A percentile compares a stretch with the other conserved stretches of the same genome.
Conservation (phyloP, 2,329 filamentous ascomycete species). For the Paecilomyces fulvus region DNA sequence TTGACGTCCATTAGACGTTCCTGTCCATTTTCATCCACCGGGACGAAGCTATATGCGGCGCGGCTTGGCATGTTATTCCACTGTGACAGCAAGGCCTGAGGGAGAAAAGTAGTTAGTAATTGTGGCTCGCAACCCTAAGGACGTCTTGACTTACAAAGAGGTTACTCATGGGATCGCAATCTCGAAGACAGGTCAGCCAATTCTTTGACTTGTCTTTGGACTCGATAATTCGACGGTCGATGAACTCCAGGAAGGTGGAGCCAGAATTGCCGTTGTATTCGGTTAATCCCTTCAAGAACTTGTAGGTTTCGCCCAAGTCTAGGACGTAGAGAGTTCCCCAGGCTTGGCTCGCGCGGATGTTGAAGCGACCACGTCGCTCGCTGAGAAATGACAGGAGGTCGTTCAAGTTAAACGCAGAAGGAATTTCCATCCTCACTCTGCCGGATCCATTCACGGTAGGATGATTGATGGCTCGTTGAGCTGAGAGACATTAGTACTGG, state of each 20-base stretch:
- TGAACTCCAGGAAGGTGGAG: constrained; percentile 36
- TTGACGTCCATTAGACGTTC: constrained; percentile 34
- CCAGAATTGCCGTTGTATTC: constrained; percentile 30
- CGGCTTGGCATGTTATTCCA: constrained; percentile 42
- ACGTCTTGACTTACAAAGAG: constrained; percentile 26
- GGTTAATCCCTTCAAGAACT: constrained; percentile 30
- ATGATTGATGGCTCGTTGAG: constrained; percentile 37
- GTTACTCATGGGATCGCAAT: constrained; percentile 33
- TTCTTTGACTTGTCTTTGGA: constrained; percentile 38
- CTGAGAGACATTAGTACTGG: constrained; percentile 18
- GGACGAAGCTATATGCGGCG: constrained; percentile 35
- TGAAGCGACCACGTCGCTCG: constrained; percentile 33
- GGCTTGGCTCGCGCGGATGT: constrained; percentile 35
- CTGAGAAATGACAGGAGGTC: constrained; percentile 29
- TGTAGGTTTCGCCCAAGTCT: constrained; percentile 33
- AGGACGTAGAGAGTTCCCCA: constrained; percentile 36
- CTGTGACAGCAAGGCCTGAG: constrained; percentile 32
- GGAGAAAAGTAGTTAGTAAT: background rate
- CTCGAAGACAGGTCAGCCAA: constrained; percentile 33
- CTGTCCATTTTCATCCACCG: constrained; percentile 16
- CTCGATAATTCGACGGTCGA: constrained; percentile 36
- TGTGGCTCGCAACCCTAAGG: background rate
- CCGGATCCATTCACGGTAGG: constrained; percentile 25
- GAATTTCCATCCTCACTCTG: constrained; percentile 33
- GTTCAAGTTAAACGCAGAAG: constrained; percentile 30